phyloP scores from a whole-genome alignment of 495 filamentous ascomycete genomes.

The Rhypophila decipiens region DNA sequence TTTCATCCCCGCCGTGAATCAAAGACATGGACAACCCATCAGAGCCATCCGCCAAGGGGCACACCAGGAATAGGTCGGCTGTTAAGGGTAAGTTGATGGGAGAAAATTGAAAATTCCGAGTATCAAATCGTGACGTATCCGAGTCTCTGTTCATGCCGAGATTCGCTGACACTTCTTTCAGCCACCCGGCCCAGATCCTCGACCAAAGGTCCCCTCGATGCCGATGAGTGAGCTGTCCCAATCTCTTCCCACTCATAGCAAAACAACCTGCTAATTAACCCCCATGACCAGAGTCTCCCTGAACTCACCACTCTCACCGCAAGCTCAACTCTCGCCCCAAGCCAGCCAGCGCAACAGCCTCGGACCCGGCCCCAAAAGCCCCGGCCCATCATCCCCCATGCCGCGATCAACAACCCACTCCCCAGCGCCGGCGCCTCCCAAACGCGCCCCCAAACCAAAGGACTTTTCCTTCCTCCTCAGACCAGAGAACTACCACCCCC shows the following conservation, averaged over 20 bases:
- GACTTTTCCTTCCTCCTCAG: constrained; percentile 75
- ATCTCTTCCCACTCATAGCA: too few species aligned
- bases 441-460: constrained; percentile 38
- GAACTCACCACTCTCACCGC: constrained; percentile 18
- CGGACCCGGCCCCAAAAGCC: constrained; percentile 7
- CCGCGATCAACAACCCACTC: constrained; percentile 20
- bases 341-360: too few species aligned
- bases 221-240: constrained; percentile 50
- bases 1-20: not conserved
- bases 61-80: constrained; percentile 33
- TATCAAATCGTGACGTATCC: not conserved
- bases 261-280: too few species aligned
- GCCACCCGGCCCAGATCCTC: constrained; percentile 43
- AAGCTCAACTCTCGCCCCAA: too few species aligned
- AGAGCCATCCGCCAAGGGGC: constrained; percentile 22
- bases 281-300: constrained; percentile 23
- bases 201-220: constrained; percentile 53
- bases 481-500: constrained; percentile 73
- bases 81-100: constrained; percentile 27
- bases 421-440: constrained; percentile 9
- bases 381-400: constrained; percentile 15
- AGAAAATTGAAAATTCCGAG: not conserved
- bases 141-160: not conserved
- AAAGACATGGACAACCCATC: constrained; percentile 29
- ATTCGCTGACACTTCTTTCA: constrained; percentile 9